Base-by-base conservation (phyloP, 2,329 filamentous ascomycete genomes). In the Chlorencoelia australis region DNA sequence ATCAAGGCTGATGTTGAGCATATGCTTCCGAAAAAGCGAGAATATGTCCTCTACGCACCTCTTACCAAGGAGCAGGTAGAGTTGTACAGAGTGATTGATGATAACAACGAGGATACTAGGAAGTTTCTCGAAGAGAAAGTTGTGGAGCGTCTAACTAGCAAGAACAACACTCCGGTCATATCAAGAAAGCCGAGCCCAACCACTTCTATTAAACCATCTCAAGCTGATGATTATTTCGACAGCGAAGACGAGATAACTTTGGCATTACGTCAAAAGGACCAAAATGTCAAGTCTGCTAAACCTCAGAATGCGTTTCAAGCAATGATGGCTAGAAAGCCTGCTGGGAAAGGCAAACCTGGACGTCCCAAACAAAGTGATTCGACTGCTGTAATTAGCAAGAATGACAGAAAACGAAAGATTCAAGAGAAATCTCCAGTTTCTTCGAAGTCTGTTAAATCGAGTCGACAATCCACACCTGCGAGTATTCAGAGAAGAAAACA, bases 41-140 rank as follows among this genome's bases (percentile, higher is more conserved):
- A 98, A 58, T 98, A 98, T 48, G 83, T 98, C 3, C 65, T 98
- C 0, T 96, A 91, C 51, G 91, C 91, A 0, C 91, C 91, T 0
- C 76, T 98, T 61, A 94, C 87, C 0, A 73, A 78, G 16, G 86
- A 91, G 48, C 91, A 98, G 55, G 85, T 87, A 2, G 89, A 95
- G 39, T 62, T 98, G 0, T 98, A 98, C 54, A 77, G 78, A 33
- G 69, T 67, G 0, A 65, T 80, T 21, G 71, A 59, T 37, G 67
- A 79, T 51, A 74, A 72, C 42, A 64, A 64, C 2, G 57, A 63
- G 2, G 75, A 80, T 44, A 72, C 73, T 0, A 73, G 88, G 18
- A 73, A 82, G 11, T 94, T 89, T 41, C 63, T 96, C 1, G 86
- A 94, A 49, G 76, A 82, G 35, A 93, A 88, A 51, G 79, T 82